Percentiles rank a stretch among this genome's conserved stretches.
These are phyloP conservation scores for Astrothelium macrocarpum DNA, from an alignment of 495 filamentous ascomycete species.

Conservation along the genomic window DNA sequence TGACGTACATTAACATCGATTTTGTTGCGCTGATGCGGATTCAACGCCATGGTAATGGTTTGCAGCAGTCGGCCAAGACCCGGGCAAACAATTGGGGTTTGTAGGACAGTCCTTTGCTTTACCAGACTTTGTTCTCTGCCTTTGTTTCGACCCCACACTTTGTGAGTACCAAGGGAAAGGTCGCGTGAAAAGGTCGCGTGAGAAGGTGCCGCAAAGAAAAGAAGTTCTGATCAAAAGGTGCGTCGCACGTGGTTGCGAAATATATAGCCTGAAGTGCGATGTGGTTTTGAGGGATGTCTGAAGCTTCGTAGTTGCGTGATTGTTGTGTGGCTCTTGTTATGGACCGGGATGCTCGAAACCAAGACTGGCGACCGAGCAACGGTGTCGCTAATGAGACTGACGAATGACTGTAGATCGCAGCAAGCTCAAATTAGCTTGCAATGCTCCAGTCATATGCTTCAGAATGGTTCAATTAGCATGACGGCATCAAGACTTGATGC, in stretches of 20 bases:
- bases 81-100: neutral
- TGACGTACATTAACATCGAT: constrained; percentile 79
- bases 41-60: constrained; percentile 41
- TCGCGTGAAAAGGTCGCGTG: neutral
- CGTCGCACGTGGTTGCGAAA: too few species aligned
- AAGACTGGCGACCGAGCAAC: neutral
- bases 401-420: neutral
- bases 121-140: constrained; percentile 13
- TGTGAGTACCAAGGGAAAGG: neutral
- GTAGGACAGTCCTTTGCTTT: constrained; percentile 27
- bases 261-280: too few species aligned
- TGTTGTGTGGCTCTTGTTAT: neutral
- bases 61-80: neutral
- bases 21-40: constrained; percentile 95
- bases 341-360: neutral
- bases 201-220: neutral
- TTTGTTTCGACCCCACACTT: neutral
- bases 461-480: neutral
- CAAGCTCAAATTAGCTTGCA: neutral
- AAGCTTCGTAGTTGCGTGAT: neutral
- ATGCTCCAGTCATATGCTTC: neutral
- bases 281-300: neutral
- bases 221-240: too few species aligned
- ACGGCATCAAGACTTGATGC: too few species aligned
- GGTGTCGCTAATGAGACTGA: neutral